phyloP scores from a whole-genome alignment of 176 grass and related monocot species.

The Alopecurus myosuroides region DNA sequence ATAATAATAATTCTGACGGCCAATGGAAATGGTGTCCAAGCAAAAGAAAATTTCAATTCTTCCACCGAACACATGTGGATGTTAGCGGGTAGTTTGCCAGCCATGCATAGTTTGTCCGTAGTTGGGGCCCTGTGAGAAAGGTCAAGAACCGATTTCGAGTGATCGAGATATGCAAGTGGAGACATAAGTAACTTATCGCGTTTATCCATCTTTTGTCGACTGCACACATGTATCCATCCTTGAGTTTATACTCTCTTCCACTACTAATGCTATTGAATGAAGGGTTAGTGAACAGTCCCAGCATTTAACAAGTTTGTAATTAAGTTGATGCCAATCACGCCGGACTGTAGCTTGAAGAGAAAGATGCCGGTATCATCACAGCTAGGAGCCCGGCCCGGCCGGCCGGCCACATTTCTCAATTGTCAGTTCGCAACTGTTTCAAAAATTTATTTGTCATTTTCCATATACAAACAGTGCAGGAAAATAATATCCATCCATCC shows the following conservation, averaged over 20 bases:
- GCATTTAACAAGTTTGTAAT: neutral
- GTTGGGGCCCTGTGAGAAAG: neutral
- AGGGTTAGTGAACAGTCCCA: neutral
- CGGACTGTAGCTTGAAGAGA: neutral
- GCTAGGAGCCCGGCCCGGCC: neutral
- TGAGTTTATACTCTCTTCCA: neutral
- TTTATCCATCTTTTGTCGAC: neutral
- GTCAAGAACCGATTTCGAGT: neutral
- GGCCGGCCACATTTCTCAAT: neutral
- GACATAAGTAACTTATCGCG: neutral
- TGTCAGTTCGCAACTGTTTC: neutral
- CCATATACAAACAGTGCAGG: neutral
- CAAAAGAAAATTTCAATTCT: neutral
- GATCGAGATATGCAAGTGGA: slow-evolving; percentile 9
- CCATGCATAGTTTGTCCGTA: neutral
- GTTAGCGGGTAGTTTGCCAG: neutral
- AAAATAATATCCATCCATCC: neutral
- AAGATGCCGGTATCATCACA: slow-evolving; percentile 7
- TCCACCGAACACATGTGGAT: neutral
- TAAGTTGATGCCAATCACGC: neutral
- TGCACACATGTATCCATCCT: neutral
- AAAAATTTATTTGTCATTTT: neutral
- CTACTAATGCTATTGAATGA: neutral
- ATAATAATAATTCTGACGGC: neutral
- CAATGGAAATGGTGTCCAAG: neutral